Evolutionary conservation across 441 rosid genomes (phyloP), one percentile per base, ranked within the genome.

Genomic region (Biscutella laevigata): DNA sequence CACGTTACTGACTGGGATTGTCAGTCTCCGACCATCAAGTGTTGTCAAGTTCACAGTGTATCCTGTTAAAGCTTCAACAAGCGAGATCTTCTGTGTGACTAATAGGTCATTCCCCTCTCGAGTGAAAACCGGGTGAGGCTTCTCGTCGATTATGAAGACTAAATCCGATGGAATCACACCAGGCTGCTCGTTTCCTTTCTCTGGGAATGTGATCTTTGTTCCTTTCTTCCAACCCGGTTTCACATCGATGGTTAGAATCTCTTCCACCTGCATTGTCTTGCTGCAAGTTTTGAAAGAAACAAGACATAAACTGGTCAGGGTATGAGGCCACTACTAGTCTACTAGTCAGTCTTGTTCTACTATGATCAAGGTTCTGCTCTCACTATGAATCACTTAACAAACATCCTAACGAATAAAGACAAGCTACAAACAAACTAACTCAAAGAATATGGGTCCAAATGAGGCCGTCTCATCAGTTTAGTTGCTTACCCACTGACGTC

Each of bases 171-270:
- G 89, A 54, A 64, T 37, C 11, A 75, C 63, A 2, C 77, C 76
- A 2, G 83, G 83, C 27, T 70, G 75, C 27, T 79, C 78, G 11
- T 82, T 71, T 2, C 85, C 88, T 63, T 77, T 82, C 74, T 73
- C 78, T 0, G 73, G 74, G 69, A 79, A 79, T 20, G 81, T 77
- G 66, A 82, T 77, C 73, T 79, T 82, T 15, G 83, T 82, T 12
- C 83, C 88, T 60, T 75, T 77, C 74, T 82, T 82, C 88, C 85
- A 77, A 7, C 85, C 88, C 0, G 81, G 83, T 49, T 74, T 82
- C 38, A 79, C 74, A 26, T 74, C 71, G 16, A 82, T 75, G 6
- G 75, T 72, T n/a, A 79, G 48, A 32, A 79, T 77, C 74, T 82
- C 88, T 59, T 82, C 83, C 34, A 67, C 72, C 27, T 43, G 61